Conservation (phyloP, 768 basidiomycete species). For the Suillus variegatus region DNA sequence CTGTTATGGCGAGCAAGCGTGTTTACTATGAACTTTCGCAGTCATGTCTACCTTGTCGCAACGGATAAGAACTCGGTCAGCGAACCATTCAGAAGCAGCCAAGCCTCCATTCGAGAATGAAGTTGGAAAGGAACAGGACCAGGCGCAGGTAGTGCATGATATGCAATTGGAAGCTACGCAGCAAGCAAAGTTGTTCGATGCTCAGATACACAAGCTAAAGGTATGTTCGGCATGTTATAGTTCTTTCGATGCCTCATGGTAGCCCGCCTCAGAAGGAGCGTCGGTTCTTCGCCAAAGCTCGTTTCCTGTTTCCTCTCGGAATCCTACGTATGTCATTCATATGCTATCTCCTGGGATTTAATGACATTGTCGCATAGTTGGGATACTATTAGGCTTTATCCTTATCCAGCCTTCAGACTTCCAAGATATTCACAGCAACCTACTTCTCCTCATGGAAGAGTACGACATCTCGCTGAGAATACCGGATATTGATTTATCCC, state of each 20-base stretch:
- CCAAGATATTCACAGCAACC: slow-evolving; percentile 66
- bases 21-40: neutral
- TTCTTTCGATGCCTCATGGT: neutral
- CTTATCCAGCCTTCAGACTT: slow-evolving; percentile 69
- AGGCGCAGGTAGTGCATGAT: slow-evolving; percentile 11
- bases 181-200: slow-evolving; percentile 25
- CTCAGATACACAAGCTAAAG: slow-evolving; percentile 28
- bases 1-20: neutral
- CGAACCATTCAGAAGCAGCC: slow-evolving; percentile 5
- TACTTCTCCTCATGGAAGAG: slow-evolving; percentile 65
- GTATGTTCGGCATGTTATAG: slow-evolving; percentile 10
- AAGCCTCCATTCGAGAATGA: slow-evolving; percentile 13
- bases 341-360: slow-evolving; percentile 2
- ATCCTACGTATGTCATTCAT: slow-evolving; percentile 49
- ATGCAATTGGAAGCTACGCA: slow-evolving; percentile 24
- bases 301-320: slow-evolving; percentile 74
- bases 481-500: slow-evolving; percentile 65
- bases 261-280: slow-evolving; percentile 14
- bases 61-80: slow-evolving; percentile 32
- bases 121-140: neutral
- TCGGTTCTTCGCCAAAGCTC: slow-evolving; percentile 30
- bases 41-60: slow-evolving; percentile 26
- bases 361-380: slow-evolving; percentile 46
- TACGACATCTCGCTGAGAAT: slow-evolving; percentile 68
- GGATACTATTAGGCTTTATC: slow-evolving; percentile 60